Evolutionary conservation across 768 basidiomycete genomes (phyloP).

Genomic region (Pleurotus giganteus): DNA sequence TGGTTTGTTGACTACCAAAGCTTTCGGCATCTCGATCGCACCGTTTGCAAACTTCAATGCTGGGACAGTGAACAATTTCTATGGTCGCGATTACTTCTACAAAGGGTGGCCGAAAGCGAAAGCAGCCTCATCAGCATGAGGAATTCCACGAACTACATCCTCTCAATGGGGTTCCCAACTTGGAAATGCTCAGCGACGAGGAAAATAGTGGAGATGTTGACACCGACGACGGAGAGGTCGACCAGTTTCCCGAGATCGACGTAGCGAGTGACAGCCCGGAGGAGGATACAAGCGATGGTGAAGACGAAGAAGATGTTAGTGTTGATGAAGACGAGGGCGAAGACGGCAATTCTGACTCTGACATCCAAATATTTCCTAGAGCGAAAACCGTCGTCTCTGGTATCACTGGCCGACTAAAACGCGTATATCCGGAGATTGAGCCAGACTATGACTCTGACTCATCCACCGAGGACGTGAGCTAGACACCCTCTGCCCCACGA

Average conservation of each 20-base stretch:
- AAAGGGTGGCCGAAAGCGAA: conserved; percentile 55
- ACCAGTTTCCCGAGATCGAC: conserved; percentile 74
- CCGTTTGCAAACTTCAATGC: conserved; percentile 17
- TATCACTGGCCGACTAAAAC: conserved; percentile 83
- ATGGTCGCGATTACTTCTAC: conserved; percentile 33
- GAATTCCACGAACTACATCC: conserved; percentile 19
- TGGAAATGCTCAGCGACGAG: conserved; percentile 79
- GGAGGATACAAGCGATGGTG: conserved; percentile 37
- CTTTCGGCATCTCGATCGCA: conserved; percentile 19
- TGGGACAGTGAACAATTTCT: conserved; percentile 20
- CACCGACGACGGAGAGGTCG: conserved; percentile 58
- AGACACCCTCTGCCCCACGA: conserved; percentile 10
- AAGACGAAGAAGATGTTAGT: conserved; percentile 40
- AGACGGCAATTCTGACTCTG: conserved; percentile 36
- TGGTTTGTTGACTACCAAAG: conserved; percentile 23
- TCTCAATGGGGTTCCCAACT: conserved; percentile 38
- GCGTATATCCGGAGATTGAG: conserved; percentile 84
- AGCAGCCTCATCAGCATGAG: conserved; percentile 44
- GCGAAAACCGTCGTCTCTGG: conserved; percentile 70
- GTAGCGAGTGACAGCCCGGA: conserved; percentile 51
- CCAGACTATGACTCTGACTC: conserved; percentile 91
- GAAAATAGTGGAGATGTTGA: conserved; percentile 47
- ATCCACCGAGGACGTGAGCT: conserved; percentile 84
- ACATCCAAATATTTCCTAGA: conserved; percentile 58
- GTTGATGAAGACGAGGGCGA: conserved; percentile 29